Percentiles rank a stretch among this genome's conserved stretches.
Conservation (phyloP, 1,139 yeast species). For the Taphrina populina region DNA sequence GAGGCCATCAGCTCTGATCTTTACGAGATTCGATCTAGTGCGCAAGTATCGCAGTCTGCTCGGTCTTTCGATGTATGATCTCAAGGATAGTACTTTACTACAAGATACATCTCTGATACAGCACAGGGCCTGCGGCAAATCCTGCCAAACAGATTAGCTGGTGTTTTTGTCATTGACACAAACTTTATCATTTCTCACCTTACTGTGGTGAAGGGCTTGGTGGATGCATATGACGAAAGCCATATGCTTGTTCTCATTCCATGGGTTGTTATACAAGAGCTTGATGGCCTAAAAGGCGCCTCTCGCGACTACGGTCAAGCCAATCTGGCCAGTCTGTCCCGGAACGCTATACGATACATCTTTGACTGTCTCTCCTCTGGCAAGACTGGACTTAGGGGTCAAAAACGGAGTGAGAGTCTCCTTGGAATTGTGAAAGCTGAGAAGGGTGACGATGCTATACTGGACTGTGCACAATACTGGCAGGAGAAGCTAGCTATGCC, state of each 20-base stretch:
- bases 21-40: neutral
- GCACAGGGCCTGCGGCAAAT: neutral
- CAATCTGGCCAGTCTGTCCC: conserved; percentile 50
- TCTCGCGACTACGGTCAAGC: conserved; percentile 16
- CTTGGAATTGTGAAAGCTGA: conserved; percentile 43
- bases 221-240: conserved; percentile 48
- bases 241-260: conserved; percentile 65
- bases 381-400: conserved; percentile 61
- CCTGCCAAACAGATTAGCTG: conserved; percentile 32
- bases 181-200: conserved; percentile 72
- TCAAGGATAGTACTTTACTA: too few species aligned
- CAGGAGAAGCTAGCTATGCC: conserved; percentile 49
- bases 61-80: conserved; percentile 5
- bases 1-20: conserved; percentile 9
- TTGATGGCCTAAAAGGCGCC: conserved; percentile 67
- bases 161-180: conserved; percentile 65
- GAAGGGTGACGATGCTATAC: conserved; percentile 72
- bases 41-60: neutral
- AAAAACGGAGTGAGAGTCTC: conserved; percentile 55
- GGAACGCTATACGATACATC: conserved; percentile 79
- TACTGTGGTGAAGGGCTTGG: conserved; percentile 54
- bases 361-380: conserved; percentile 58
- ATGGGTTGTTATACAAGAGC: conserved; percentile 63
- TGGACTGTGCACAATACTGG: conserved; percentile 78
- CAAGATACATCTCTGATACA: too few species aligned